Conservation (phyloP, 495 filamentous ascomycete species). For the Cenococcum geophilum region DNA sequence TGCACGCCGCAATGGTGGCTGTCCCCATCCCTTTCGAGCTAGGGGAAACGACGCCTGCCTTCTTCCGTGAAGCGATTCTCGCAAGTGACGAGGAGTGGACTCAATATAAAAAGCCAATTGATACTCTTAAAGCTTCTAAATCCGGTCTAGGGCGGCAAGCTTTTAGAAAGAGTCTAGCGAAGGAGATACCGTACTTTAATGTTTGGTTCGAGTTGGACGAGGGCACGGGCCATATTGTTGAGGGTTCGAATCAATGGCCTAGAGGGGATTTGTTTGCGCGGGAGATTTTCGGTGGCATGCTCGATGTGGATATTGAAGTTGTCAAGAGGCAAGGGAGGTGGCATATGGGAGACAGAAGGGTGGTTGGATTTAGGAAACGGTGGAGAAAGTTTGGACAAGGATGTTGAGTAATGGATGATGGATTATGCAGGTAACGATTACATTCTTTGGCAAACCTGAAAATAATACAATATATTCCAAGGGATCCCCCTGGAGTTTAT, state of each 20-base stretch:
- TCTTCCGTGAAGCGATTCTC: slow-evolving; percentile 92
- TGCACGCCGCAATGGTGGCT: slow-evolving; percentile 79
- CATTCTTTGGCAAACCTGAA: no score
- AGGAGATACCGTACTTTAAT: slow-evolving; percentile 99
- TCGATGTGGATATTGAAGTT: slow-evolving; percentile 74
- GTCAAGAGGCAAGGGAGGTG: slow-evolving; percentile 90
- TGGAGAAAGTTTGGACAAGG: slow-evolving; percentile 95
- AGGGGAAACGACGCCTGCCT: slow-evolving; percentile 85
- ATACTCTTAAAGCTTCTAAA: slow-evolving; percentile 67
- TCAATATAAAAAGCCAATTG: slow-evolving; percentile 90
- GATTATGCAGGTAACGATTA: no score
- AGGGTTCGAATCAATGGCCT: slow-evolving; percentile 83
- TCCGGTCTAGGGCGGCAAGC: slow-evolving; percentile 64
- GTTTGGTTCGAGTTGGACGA: slow-evolving; percentile 94
- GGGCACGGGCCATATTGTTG: slow-evolving; percentile 85
- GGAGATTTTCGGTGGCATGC: slow-evolving; percentile 88
- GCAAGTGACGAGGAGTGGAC: slow-evolving; percentile 85
- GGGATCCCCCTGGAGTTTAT: no score
- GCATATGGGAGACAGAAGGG: slow-evolving; percentile 65
- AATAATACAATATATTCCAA: no score
- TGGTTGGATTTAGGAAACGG: slow-evolving; percentile 71
- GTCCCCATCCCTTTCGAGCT: slow-evolving; percentile 82
- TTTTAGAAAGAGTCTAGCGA: slow-evolving; percentile 75
- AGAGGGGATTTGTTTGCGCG: slow-evolving; percentile 88
- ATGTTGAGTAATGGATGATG: slow-evolving; percentile 55